Base-by-base conservation (phyloP, 129 eudicot species). In the Ambrosia artemisiifolia region DNA sequence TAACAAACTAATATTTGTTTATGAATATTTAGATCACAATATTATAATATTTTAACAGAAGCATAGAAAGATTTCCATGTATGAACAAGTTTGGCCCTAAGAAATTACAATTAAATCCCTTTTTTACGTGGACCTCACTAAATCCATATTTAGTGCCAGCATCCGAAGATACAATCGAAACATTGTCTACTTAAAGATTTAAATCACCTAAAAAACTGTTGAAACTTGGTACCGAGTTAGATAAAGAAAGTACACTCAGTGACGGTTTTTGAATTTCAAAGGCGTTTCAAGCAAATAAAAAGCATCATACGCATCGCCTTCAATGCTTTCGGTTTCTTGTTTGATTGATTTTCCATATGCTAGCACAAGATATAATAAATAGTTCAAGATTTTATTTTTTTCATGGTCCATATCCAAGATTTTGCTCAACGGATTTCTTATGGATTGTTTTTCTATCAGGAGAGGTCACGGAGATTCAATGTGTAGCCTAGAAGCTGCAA, bases 391-490 rank as follows among this genome's bases (percentile, higher is more conserved):
- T 67, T 75, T 79, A 71, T 44, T 75, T 74, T 75, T 83, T 8
- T 38, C 68, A 20, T 50, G 75, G 50, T 83, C 74, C 12, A 65
- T 50, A 13, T 75, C 53, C n/a, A 19, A 3, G 69, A 67, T 63
- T 24, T 80, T 83, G 61, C 50, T 67, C 11, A 83, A 30, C 24
- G 72, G 35, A 43, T 80, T 71, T 65, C 77, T 12, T 57, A 83
- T 65, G 75, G 87, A 71, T 43, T 79, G 63, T 51, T 79, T 79
- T 55, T 83, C 87, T 33, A 79, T 72, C 43, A 72, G 20, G 50
- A 83, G 59, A 68, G 78, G 76, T 57, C 19, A 70, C 2, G 67
- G 84, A 71, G 87, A 83, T 79, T 72, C 60, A 5, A 83, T 79
- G 32, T 79, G 81, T 55, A 83, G 62, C 50, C 72, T 75, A 13